Conservation (phyloP, 495 filamentous ascomycete species). For the Aspergillus indologenus region DNA sequence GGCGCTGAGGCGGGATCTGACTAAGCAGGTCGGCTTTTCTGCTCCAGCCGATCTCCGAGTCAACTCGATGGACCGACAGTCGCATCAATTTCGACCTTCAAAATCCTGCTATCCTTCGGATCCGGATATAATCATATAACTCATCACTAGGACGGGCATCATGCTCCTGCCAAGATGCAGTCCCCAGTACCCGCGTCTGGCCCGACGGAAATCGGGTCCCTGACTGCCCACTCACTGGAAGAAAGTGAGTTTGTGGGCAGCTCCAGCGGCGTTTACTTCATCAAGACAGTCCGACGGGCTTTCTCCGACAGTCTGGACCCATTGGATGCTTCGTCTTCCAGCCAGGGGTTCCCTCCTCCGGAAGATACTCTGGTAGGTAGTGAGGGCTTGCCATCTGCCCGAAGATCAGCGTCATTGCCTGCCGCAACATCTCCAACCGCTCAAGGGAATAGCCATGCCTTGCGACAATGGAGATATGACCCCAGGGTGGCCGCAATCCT, state of each 20-base stretch:
- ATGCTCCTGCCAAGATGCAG: slow-evolving; percentile 31
- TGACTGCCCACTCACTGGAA: slow-evolving; percentile 41
- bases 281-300: slow-evolving; percentile 42
- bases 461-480: slow-evolving; percentile 35
- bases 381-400: slow-evolving; percentile 25
- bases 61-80: too few relatives aligned
- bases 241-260: slow-evolving; percentile 44
- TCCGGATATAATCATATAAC: too few relatives aligned
- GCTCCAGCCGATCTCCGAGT: too few relatives aligned
- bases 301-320: slow-evolving; percentile 29
- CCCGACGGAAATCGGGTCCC: slow-evolving; percentile 33
- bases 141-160: slow-evolving; percentile 2
- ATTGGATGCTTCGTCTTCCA: slow-evolving; percentile 15
- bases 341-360: slow-evolving; percentile 33
- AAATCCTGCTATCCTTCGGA: too few relatives aligned
- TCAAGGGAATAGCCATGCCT: slow-evolving; percentile 12
- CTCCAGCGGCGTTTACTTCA: slow-evolving; percentile 43
- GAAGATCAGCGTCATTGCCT: slow-evolving; percentile 20
- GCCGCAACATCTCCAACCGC: slow-evolving; percentile 11
- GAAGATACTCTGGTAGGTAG: slow-evolving; percentile 40
- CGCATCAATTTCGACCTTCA: too few relatives aligned
- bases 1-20: too few relatives aligned
- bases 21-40: neutral
- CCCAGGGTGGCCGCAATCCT: slow-evolving; percentile 25
- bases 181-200: slow-evolving; percentile 28